Percentiles rank a stretch among this genome's conserved stretches.
These are phyloP conservation scores for Deuterostichococcus epilithicus DNA, from an alignment of 139 green algal genomes.

Conservation along the genomic window DNA sequence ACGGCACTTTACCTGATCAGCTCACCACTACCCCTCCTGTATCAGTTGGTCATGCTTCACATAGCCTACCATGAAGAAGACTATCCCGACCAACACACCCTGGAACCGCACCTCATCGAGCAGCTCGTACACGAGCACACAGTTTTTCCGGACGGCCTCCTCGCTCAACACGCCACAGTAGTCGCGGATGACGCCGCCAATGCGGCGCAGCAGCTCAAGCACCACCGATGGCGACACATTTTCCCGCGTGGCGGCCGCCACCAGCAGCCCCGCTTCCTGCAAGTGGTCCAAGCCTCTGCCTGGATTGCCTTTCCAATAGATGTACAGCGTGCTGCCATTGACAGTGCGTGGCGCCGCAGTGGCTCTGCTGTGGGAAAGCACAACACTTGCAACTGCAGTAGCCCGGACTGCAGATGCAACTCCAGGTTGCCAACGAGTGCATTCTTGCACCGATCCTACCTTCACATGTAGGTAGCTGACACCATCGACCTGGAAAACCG, in stretches of 20 bases:
- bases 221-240: constrained; percentile 87
- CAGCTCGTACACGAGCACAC: constrained; percentile 95
- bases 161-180: constrained; percentile 88
- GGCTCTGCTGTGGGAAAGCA: background rate
- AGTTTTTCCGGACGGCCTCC: constrained; percentile 93
- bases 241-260: constrained; percentile 84
- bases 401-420: background rate
- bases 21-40: too few species aligned
- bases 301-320: background rate
- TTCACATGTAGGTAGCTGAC: constrained; percentile 93
- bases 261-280: constrained; percentile 73
- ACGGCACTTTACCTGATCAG: too few species aligned
- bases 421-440: too few species aligned
- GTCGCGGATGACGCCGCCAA: constrained; percentile 83
- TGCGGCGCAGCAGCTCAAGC: constrained; percentile 87
- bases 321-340: too few species aligned
- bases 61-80: too few species aligned
- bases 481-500: constrained; percentile 89
- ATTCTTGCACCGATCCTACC: constrained; percentile 8
- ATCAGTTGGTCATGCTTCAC: too few species aligned
- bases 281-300: background rate
- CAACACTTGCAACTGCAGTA: background rate
- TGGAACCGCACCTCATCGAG: constrained; percentile 88
- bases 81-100: too few species aligned
- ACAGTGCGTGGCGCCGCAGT: background rate